phyloP scores from a whole-genome alignment of 116 monocot genomes.

The Dioscorea cayenensis region DNA sequence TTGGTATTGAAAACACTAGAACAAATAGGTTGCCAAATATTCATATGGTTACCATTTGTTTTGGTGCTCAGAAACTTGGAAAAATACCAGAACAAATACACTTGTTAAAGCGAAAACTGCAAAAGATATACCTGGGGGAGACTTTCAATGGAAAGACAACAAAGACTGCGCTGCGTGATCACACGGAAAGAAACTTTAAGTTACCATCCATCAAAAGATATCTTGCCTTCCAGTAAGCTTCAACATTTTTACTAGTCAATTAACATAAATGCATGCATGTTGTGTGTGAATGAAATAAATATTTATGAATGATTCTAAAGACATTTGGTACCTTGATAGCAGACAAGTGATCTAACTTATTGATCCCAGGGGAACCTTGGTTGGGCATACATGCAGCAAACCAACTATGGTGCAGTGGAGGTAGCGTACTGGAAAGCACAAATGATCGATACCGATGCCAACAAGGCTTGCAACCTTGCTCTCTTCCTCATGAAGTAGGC shows the following conservation, averaged over 20 bases:
- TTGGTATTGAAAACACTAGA: too few relatives aligned
- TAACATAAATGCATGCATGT: too few relatives aligned
- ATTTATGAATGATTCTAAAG: too few relatives aligned
- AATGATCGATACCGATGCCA: constrained; percentile 3
- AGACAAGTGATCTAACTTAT: not conserved
- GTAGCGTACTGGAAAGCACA: constrained; percentile 7
- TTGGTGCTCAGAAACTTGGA: too few relatives aligned
- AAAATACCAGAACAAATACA: too few relatives aligned
- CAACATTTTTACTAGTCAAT: not conserved
- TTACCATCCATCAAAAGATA: constrained; percentile 1
- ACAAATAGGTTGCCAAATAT: too few relatives aligned
- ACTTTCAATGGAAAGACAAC: constrained; percentile 2
- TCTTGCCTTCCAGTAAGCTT: not conserved
- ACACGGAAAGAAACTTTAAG: constrained; percentile 5
- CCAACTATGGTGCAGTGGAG: not conserved
- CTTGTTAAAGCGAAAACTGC: too few relatives aligned
- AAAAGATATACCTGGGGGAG: too few relatives aligned
- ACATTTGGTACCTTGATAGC: too few relatives aligned
- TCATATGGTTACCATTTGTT: too few relatives aligned
- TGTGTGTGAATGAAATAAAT: too few relatives aligned
- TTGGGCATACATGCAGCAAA: constrained; percentile 8
- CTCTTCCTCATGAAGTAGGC: constrained; percentile 4
- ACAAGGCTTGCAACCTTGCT: constrained; percentile 9
- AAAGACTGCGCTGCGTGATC: not conserved
- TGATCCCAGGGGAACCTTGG: constrained; percentile 5